Base-by-base conservation (phyloP, 225 moss, liverwort and hornwort genomes). In the Pleurozium schreberi region DNA sequence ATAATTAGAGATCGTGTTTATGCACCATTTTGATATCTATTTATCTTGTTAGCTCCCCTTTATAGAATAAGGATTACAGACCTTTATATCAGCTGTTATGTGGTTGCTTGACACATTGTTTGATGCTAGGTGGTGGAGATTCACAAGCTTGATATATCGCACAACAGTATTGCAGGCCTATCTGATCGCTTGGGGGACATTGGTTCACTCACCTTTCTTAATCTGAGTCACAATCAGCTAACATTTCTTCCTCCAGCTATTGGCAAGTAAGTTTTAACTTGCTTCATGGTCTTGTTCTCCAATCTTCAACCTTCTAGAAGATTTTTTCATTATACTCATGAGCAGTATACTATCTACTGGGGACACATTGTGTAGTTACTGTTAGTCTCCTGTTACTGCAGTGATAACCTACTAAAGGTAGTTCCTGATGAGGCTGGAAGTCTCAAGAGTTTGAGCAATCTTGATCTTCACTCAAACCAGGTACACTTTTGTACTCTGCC, bases 391-490 rank as follows among this genome's bases (percentile, higher is more conserved):
- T 91, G 80, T 62, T 87, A 74, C 79, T 89, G 88, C 93, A 96
- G 97, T 87, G 97, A 95, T 64, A 98, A 98, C 83, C 81, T 95
- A 80, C 89, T 98, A 65, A 95, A 92, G 89, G 90, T 80, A 85
- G 90, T 98, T 85, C 98, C 98, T 73, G 87, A 93, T 90, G 97
- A 98, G 89, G 86, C 95, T 88, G 96, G 93, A 89, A 85, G 67
- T 83, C 91, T 98, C 20, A 91, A 88, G 80, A 92, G 92, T 64
- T 89, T 98, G 87, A 97, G 95, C 89, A 98, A 95, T 84, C 92
- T 98, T 87, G 98, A 98, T 93, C 94, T 98, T 88, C 98, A 98
- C 57, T 95, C 94, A 50, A 98, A 98, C 86, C 97, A 96, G 94
- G 96, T 93, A 89, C 87, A 75, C 49, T 19, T 75, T 84, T 69